phyloP scores from a whole-genome alignment of 495 filamentous ascomycete species.

The Amphirosellinia nigrospora region DNA sequence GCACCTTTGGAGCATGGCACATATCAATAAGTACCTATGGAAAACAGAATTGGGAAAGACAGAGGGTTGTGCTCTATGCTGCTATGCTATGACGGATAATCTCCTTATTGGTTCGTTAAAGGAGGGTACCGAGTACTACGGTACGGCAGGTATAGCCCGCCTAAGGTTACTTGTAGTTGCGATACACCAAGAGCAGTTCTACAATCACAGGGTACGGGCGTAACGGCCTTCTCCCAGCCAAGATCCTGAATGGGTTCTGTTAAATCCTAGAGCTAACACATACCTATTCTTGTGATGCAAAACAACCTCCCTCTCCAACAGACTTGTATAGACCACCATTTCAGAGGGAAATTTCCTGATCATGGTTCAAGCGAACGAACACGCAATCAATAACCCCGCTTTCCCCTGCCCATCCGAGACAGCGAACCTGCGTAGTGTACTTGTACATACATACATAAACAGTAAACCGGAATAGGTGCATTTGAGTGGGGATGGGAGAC shows the following conservation, averaged over 20 bases:
- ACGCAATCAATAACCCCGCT: neutral
- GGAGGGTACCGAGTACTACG: neutral
- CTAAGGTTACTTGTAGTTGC: neutral
- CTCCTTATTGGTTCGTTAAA: conserved; percentile 1
- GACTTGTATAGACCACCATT: neutral
- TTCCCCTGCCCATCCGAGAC: neutral
- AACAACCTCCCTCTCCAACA: neutral
- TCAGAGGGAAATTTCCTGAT: neutral
- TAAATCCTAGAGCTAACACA: no score
- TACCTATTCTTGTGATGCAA: no score
- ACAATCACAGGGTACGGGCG: neutral
- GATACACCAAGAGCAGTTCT: neutral
- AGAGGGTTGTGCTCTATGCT: neutral
- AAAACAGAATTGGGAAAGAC: neutral
- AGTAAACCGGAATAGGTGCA: neutral
- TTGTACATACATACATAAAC: no score
- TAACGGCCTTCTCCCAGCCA: neutral
- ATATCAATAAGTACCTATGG: neutral
- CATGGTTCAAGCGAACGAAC: neutral
- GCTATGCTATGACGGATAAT: neutral
- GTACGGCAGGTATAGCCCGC: no score
- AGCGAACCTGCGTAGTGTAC: neutral
- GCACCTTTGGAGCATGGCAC: conserved; percentile 3
- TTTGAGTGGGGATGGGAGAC: conserved; percentile 1
- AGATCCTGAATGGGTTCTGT: neutral